Evolutionary conservation across 129 eudicot genomes (phyloP), one percentile per base, ranked within the genome.

Genomic region (Tagetes patula): DNA sequence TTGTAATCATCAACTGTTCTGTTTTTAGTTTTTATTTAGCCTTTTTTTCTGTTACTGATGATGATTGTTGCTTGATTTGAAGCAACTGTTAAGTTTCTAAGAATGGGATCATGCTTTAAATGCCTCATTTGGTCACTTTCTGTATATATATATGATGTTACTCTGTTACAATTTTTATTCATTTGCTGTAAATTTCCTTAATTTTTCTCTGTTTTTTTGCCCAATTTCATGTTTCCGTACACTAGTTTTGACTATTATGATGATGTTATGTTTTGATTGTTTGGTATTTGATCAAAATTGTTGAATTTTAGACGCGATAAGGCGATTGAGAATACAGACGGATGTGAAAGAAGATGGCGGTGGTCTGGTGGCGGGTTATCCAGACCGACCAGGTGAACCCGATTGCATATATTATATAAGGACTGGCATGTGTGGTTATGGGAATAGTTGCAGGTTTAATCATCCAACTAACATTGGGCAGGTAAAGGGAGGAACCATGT

Each of bases 351-450:
- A 79, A 30, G 82, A 83, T 14, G 83, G 79, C 42, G 79, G 66
- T 53, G 79, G 27, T 20, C 27, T 53, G 36, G 47, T 65, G 78
- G 84, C 43, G 3, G 84, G 80, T 66, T 75, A 82, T 70, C 98
- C 98, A 6, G 95, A 86, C 78, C 87, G 98, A 13, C 98, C 95
- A 0, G 96, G 96, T 20, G 96, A 92, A 72, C 98, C 98, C 0
- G 90, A 92, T 79, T 92, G 98, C 71, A 77, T 85, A 55, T 85
- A 70, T 74, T 92, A 82, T 67, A 5, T 92, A 79, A 85, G 92
- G 79, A 89, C 90, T 65, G 96, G 98, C 49, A 38, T 66, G 50
- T 92, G 98, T 77, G 91, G 95, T 5, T 92, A 89, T 82, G 98
- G 96, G 50, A 78, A 73, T 67, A 85, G 73, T 79, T 93, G 98